Conservation (phyloP, 768 basidiomycete genomes). For the Hygrocybe punicea region DNA sequence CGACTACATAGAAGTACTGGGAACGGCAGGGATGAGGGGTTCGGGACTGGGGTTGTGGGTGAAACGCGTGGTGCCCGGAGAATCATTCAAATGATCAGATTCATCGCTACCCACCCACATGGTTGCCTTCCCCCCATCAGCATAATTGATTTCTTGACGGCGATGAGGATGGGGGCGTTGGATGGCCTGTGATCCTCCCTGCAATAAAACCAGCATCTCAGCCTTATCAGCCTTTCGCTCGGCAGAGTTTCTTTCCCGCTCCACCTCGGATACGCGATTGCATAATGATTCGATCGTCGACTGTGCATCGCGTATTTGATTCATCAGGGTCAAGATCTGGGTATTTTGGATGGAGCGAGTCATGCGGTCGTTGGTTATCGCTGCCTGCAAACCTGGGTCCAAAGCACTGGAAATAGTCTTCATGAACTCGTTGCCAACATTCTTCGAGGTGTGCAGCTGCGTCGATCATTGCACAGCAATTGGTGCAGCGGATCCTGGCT, state of each 20-base stretch:
- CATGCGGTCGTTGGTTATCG: not conserved
- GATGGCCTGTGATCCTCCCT: not conserved
- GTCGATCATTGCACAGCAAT: not conserved
- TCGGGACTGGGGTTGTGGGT: not conserved
- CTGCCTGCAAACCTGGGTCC: not conserved
- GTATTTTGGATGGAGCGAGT: not conserved
- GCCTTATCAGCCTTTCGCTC: not conserved
- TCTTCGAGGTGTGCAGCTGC: not conserved
- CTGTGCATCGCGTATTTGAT: not conserved
- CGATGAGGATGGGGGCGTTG: conserved; percentile 2
- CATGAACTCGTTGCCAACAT: conserved; percentile 1
- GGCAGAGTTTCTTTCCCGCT: not conserved
- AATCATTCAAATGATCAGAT: conserved; percentile 2
- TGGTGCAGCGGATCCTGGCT: not conserved
- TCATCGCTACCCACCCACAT: conserved; percentile 7
- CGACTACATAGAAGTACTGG: not conserved
- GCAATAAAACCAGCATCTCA: not conserved
- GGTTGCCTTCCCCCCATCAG: conserved; percentile 11
- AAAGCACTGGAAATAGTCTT: not conserved
- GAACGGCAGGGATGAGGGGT: not conserved
- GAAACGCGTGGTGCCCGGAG: conserved; percentile 4
- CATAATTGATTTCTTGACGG: conserved; percentile 10
- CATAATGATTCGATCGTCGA: not conserved
- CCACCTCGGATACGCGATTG: not conserved
- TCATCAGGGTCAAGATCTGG: not conserved